Evolutionary conservation across 2,329 filamentous ascomycete genomes (phyloP).

Genomic region (Geosmithia putterillii): DNA sequence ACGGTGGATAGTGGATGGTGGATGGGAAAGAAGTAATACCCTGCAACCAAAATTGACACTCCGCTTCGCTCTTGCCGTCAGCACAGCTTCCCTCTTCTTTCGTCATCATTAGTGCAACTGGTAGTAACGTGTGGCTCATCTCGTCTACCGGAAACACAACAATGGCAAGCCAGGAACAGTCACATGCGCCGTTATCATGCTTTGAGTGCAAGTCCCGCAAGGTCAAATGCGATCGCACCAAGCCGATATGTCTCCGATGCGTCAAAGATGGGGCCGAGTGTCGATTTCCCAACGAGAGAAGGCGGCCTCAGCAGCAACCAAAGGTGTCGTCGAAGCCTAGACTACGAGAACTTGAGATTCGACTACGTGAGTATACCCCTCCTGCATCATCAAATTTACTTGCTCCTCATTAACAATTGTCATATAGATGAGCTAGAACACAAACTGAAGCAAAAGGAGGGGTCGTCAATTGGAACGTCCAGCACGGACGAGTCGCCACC

Average conservation of each 20-base stretch:
- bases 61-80: no score
- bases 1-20: no score
- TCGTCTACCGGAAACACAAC: not conserved
- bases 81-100: no score
- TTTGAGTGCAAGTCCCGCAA: constrained; percentile 14
- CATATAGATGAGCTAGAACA: constrained; percentile 10
- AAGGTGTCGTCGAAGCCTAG: constrained; percentile 9
- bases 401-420: not conserved
- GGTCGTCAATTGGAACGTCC: not conserved
- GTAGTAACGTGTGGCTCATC: no score
- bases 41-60: no score
- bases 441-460: constrained; percentile 8
- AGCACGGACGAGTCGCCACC: constrained; percentile 5
- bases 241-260: constrained; percentile 13
- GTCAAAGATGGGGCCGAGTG: constrained; percentile 8
- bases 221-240: constrained; percentile 14
- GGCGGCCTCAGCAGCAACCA: constrained; percentile 7
- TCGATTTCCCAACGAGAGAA: constrained; percentile 13
- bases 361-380: constrained; percentile 8
- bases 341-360: constrained; percentile 14
- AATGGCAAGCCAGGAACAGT: not conserved
- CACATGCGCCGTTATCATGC: constrained; percentile 10
- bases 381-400: not conserved
- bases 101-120: no score
- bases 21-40: no score